Evolutionary conservation across 2,329 filamentous ascomycete genomes (phyloP), one percentile per base, ranked within the genome.

Genomic region (Fusarium hainanense): DNA sequence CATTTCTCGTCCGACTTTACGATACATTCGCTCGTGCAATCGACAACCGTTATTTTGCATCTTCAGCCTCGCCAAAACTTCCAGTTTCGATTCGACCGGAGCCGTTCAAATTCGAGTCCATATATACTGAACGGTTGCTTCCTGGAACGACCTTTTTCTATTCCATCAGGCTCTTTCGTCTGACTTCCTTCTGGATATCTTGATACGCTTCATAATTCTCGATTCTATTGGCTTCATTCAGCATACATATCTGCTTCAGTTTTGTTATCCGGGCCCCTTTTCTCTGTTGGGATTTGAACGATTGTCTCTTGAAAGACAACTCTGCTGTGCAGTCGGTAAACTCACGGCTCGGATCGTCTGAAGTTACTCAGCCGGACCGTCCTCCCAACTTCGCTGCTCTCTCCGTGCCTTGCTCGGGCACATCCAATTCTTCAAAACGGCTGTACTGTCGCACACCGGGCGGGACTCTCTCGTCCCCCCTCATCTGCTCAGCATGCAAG

Each of bases 401-500:
- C 57, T 65, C 56, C 70, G 73, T 76, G 74, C 71, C 73, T 75
- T 47, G 42, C 49, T 62, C 52, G 70, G 79, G 85, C 87, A 85
- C 88, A 86, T 85, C 81, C 83, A 84, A 71, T 85, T 88, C 78
- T 82, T 86, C 91, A 94, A 88, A 88, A 94, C 92, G 92, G 92
- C 92, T 86, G 89, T 93, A 80, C 84, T 93, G 85, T 92, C 91
- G 82, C 89, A 91, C 82, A 85, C 86, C 82, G 84, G 89, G 84
- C 89, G 91, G 92, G 93, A 95, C 92, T 91, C 86, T 81, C 88
- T 93, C 85, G 90, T 93, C 90, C 93, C 91, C 84, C 91, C 91
- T 87, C 92, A 94, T 85, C 87, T 93, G 79, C 89, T 95, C 85
- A 90, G 89, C 83, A 98, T 98, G 94, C 94, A 97, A 88, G 92